Evolutionary conservation across 2,329 filamentous ascomycete species (phyloP), one percentile per base, ranked within the genome.

Genomic region (Colletotrichum godetiae): DNA sequence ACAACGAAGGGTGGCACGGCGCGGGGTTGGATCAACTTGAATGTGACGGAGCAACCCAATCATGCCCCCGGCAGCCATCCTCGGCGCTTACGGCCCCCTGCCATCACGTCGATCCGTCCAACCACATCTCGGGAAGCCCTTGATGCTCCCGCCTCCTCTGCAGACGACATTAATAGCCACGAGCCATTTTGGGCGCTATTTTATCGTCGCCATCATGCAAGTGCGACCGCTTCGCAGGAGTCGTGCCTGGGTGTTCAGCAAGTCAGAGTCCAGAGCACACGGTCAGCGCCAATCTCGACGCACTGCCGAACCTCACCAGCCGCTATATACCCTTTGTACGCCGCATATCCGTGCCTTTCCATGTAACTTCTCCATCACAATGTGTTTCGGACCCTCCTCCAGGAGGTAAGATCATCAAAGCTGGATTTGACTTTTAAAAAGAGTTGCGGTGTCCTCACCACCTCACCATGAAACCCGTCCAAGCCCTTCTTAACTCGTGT

Each of bases 311-410:
- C 83, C 82, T 88, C 86, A 88, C 81, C 85, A 87, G 83, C 85
- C 86, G 86, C 87, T 88, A 89, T 88, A 89, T 89, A 89, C 88
- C 84, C 83, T 82, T 83, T 84, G 80, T 79, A 80, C 81, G 82
- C 84, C 84, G 83, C 82, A 81, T 80, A 72, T 80, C 77, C 79
- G 81, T 79, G 80, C 79, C 80, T 77, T 80, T 81, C 82, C 82
- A 84, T 84, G 83, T 84, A 81, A 80, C 79, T 83, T 86, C 81
- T 84, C 83, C 79, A 82, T 85, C 85, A 84, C 78, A 80, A 82
- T 83, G 84, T 85, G 87, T 89, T 88, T 88, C 86, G 85, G 82
- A 80, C 82, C 78, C 81, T 82, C 80, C 82, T 80, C 80, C 80
- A 86, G 85, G 84, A 86, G 84, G 83, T 84, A 78, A 75, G 80